Evolutionary conservation across 352 stramenopile species (phyloP).

Genomic region (Phytophthora chlamydospora): DNA sequence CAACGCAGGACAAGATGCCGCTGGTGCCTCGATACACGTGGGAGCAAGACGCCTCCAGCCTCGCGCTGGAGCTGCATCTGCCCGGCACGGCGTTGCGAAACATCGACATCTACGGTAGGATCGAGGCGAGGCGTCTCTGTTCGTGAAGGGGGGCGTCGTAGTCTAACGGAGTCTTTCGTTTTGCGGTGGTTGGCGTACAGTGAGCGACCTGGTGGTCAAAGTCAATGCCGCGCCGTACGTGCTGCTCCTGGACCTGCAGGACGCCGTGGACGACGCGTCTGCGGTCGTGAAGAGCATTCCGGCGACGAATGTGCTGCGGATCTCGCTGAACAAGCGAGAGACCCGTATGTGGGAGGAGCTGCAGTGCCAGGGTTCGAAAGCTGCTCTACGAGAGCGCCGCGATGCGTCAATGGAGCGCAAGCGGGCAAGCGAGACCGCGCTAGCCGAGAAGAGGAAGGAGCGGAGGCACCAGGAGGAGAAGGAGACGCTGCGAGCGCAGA

Average conservation of each 20-base stretch:
- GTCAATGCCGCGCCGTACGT: constrained; percentile 81
- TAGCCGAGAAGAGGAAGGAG: constrained; percentile 59
- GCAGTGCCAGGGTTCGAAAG: constrained; percentile 43
- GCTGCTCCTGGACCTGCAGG: constrained; percentile 70
- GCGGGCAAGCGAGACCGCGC: constrained; percentile 39
- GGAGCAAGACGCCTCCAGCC: constrained; percentile 55
- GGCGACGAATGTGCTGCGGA: constrained; percentile 45
- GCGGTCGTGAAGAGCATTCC: constrained; percentile 53
- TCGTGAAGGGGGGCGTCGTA: background rate
- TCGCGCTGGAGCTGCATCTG: constrained; percentile 63
- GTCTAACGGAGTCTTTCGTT: background rate
- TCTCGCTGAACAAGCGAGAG: constrained; percentile 54
- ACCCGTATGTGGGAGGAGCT: constrained; percentile 54
- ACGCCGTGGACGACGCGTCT: constrained; percentile 58
- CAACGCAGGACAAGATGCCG: constrained; percentile 50
- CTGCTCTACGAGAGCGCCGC: constrained; percentile 43
- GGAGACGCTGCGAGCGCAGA: constrained; percentile 76
- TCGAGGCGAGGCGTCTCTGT: background rate
- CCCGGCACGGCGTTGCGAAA: constrained; percentile 51
- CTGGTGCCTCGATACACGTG: constrained; percentile 70
- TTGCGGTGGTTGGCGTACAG: constrained; percentile 28
- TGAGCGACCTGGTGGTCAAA: constrained; percentile 83
- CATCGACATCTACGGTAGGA: constrained; percentile 74
- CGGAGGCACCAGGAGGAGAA: constrained; percentile 71
- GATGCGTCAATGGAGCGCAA: constrained; percentile 73